Evolutionary conservation across 805 yeast genomes (phyloP).

Genomic region (Candida verbasci): DNA sequence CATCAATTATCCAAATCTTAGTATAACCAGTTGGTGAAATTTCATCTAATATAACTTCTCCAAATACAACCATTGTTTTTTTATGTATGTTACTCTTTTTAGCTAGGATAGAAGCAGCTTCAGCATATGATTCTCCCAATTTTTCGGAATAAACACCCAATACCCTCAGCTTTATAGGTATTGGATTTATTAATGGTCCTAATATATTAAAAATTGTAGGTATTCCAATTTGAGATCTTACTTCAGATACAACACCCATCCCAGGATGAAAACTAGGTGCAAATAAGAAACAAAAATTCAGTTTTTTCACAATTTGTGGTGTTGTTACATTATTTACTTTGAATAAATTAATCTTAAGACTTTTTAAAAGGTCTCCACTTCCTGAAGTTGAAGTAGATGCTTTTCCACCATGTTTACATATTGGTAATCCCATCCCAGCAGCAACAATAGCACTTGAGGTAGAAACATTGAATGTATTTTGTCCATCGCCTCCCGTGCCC

Average conservation of each 20-base stretch:
- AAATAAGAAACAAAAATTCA: conserved; percentile 64
- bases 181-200: conserved; percentile 94
- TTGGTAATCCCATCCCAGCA: conserved; percentile 77
- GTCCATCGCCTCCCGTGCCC: conserved; percentile 99
- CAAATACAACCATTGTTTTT: conserved; percentile 86
- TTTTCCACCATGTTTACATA: conserved; percentile 96
- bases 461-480: conserved; percentile 92
- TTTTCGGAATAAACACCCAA: conserved; percentile 83
- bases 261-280: conserved; percentile 96
- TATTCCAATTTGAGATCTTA: conserved; percentile 76
- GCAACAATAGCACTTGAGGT: conserved; percentile 93
- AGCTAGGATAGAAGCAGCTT: conserved; percentile 68
- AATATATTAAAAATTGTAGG: conserved; percentile 92
- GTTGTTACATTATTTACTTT: conserved; percentile 62
- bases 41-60: conserved; percentile 88
- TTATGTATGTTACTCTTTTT: conserved; percentile 38
- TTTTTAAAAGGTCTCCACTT: conserved; percentile 80
- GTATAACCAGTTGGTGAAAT: conserved; percentile 86
- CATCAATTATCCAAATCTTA: conserved; percentile 67
- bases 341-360: conserved; percentile 78
- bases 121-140: conserved; percentile 80
- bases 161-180: conserved; percentile 71
- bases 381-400: conserved; percentile 94
- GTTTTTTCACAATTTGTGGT: conserved; percentile 49
- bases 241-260: conserved; percentile 74